These are phyloP conservation scores for Blastobotrys parvus DNA, from an alignment of 805 yeast genomes.

Conservation along the genomic window DNA sequence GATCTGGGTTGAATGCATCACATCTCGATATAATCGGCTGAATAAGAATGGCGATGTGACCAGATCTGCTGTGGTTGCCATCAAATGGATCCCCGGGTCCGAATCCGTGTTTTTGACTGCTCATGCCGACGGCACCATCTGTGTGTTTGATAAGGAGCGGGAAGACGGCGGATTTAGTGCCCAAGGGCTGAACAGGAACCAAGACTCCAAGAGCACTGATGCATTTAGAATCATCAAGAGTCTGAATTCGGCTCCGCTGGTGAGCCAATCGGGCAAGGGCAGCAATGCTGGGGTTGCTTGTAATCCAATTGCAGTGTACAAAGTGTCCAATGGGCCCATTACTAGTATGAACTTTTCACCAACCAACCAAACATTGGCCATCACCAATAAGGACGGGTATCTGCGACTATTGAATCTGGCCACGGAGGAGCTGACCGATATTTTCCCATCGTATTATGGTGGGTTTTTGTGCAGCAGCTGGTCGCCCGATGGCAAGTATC, in stretches of 20 bases:
- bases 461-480: slow-evolving; percentile 46
- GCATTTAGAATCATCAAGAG: slow-evolving; percentile 15
- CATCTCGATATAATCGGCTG: slow-evolving; percentile 41
- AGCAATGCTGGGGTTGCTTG: slow-evolving; percentile 5
- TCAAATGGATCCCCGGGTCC: slow-evolving; percentile 39
- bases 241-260: not conserved
- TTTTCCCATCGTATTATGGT: slow-evolving; percentile 57
- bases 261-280: slow-evolving; percentile 2
- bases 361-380: slow-evolving; percentile 13
- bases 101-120: slow-evolving; percentile 46
- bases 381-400: slow-evolving; percentile 57
- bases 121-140: slow-evolving; percentile 54
- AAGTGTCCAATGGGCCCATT: slow-evolving; percentile 50
- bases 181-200: slow-evolving; percentile 10
- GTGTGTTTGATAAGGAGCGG: slow-evolving; percentile 41
- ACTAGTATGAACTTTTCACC: slow-evolving; percentile 42
- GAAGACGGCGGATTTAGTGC: slow-evolving; percentile 33
- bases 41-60: slow-evolving; percentile 42
- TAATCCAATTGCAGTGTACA: slow-evolving; percentile 54
- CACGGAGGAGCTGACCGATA: slow-evolving; percentile 39
- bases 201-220: slow-evolving; percentile 17
- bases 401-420: slow-evolving; percentile 47
- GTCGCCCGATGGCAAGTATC: slow-evolving; percentile 45
- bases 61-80: slow-evolving; percentile 36
- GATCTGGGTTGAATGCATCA: slow-evolving; percentile 48